phyloP scores from a whole-genome alignment of 306 rosid genomes.

The Begonia loranthoides region DNA sequence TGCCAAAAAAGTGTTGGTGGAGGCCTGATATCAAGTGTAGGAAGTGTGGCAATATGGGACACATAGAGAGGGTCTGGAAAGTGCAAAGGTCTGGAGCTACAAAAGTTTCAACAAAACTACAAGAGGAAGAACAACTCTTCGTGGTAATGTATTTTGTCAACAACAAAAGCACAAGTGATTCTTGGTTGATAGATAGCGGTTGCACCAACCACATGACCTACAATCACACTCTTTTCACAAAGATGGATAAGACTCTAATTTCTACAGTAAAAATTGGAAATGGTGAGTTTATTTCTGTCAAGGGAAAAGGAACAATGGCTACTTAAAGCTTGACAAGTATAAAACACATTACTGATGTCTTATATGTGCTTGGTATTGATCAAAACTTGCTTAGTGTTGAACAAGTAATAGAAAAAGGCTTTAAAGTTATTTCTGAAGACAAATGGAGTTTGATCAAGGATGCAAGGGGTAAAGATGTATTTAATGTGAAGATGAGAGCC shows the following conservation, averaged over 20 bases:
- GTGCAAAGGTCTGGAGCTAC: neutral
- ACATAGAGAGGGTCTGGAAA: neutral
- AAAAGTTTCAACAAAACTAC: neutral
- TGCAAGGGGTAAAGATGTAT: too few relatives aligned
- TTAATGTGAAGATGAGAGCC: too few relatives aligned
- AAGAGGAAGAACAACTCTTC: neutral
- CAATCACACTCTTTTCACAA: neutral
- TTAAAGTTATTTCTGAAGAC: too few relatives aligned
- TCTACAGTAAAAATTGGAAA: neutral
- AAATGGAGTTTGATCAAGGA: too few relatives aligned
- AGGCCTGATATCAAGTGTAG: neutral
- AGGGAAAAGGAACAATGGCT: neutral
- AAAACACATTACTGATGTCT: too few relatives aligned
- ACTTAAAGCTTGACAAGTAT: neutral
- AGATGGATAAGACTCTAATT: too few relatives aligned
- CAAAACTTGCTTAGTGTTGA: neutral
- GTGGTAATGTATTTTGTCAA: neutral
- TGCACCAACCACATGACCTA: slow-evolving; percentile 1
- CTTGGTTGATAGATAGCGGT: neutral
- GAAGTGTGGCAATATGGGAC: neutral
- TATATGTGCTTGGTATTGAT: neutral
- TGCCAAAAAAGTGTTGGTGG: slow-evolving; percentile 1
- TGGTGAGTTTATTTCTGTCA: neutral
- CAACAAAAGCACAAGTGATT: neutral
- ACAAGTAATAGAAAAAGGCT: slow-evolving; percentile 3